Base-by-base conservation (phyloP, 345 rosid genomes). In the Populus tremula region DNA sequence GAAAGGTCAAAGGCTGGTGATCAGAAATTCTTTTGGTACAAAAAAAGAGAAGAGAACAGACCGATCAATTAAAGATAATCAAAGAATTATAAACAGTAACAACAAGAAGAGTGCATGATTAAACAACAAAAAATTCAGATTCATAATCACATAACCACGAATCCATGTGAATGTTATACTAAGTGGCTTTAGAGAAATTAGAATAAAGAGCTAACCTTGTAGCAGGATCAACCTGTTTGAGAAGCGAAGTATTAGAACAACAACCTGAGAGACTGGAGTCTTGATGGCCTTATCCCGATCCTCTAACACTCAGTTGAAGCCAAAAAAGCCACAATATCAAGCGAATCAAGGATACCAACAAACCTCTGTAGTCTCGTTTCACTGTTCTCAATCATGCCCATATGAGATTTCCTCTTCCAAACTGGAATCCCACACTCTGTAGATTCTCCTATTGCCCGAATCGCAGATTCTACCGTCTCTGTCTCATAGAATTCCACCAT, bases 351-450 rank as follows among this genome's bases (percentile, higher is more conserved):
- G 69, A 96, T 91, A 68, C 99, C 98, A 11, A 96, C 87, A 80
- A 96, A 93, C 73, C 99, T 89, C 79, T 87, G 93, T 63, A 88
- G 95, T 77, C 98, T 92, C 86, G 80, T 79, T 68, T 93, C 96
- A 56, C 82, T 81, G 71, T 74, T 91, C 87, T 96, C 99, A 20
- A 87, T 80, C 73, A 84, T 66, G 33, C 90, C 91, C 83, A 79
- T 80, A 73, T 53, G 83, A 25, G 85, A 38, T 81, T 79, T 91
- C 88, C 85, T 92, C 92, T 85, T 90, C 99, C 99, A 96, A 14
- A 96, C 93, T 0, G 98, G 96, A 77, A 96, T 91, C 56, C 99
- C 98, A 45, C 97, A 92, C 81, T 96, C 97, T 0, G 98, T 90
- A 10, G 97, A 91, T 73, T 90, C 97, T 8, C 98, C 91, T 6